Base-by-base conservation (phyloP, 352 stramenopile genomes). In the Aphanomyces cochlioides region DNA sequence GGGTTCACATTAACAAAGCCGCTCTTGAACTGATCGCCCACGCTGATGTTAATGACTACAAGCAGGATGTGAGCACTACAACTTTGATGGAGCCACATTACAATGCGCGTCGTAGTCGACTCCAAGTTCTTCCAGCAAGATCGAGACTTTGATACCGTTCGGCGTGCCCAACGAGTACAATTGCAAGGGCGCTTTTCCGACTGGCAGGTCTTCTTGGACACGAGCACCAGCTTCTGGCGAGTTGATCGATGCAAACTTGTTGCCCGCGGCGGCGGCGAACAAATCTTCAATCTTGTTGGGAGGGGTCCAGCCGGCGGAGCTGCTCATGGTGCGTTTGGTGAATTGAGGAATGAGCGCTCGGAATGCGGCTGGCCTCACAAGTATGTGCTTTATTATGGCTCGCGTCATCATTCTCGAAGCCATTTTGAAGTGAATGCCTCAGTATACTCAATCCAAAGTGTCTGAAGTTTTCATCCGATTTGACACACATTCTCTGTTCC, bases 1-100 rank as follows among this genome's bases (percentile, higher is more conserved):
- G 87, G 87, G 71, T 95, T 95, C 13, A 91, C 67, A 13, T 72
- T 69, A 15, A 91, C 82, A 78, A 95, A 95, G 12, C 78, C 87
- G n/a, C 73, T 80, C 19, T 69, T 74, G 67, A 95, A 95, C 71
- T 95, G 85, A 38, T 88, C 77, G 39, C 72, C 61, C 37, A 84
- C 56, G 38, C 15, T 19, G 34, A 61, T 57, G 40, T 61, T 17
- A 47, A 60, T 54, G 17, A 45, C 41, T 37, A 37, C 43, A 21
- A 57, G 43, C 47, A 67, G 66, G 34, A n/a, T 36, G 66, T 66
- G 61, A 43, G 58, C 54, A 53, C 77, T 70, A 56, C 89, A 88
- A 36, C 78, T 72, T 17, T 88, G 85, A 1, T 74, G 69, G 41
- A 65, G 81, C 50, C 28, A 28, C 28, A 28, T 17, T 58, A 58